Base-by-base conservation (phyloP, 169 alveolate genomes). In the Haemoproteus tartakovskyi region DNA sequence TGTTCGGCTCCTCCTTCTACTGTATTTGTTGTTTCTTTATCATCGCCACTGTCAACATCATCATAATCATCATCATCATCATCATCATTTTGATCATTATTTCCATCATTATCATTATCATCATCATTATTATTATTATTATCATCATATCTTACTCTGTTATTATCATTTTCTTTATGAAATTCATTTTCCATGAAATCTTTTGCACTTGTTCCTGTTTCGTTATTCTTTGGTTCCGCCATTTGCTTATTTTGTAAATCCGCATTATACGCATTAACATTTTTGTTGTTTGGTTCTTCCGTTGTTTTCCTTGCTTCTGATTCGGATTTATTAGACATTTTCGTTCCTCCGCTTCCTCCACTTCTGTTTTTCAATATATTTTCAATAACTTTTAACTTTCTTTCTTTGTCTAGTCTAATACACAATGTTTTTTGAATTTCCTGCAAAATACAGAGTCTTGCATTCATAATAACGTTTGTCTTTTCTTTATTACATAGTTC, bases 341-440 rank as follows among this genome's bases (percentile, higher is more conserved):
- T 59, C 41, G 6, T 8, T 48, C 47, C n/a, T 8, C 0, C 24
- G 21, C 9, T 21, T 33, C 50, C 63, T 3, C 37, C 64, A 19
- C n/a, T 54, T 19, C 56, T 74, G 14, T 38, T 51, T 48, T 74
- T 74, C 43, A 74, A 2, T 29, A 74, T 50, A 50, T n/a, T 56
- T 12, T 74, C 84, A 14, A 74, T 29, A n/a, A 54, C 78, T 19
- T 74, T 56, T 2, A 74, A 51, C 2, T 41, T 56, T 29, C 84
- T 74, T 60, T 74, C 84, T 24, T 74, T 74, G 41, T 74, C 78
- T n/a, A 56, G 24, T 29, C 84, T 41, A 11, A 74, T 57, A 57
- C 78, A 56, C 5, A 74, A 45, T 9, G 78, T 64, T 12, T 74
- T 74, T 29, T 74, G 78, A 22, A 74, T 74, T 48, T 74, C 84